Evolutionary conservation across 441 rosid genomes (phyloP).

Genomic region (Populus hybrid): DNA sequence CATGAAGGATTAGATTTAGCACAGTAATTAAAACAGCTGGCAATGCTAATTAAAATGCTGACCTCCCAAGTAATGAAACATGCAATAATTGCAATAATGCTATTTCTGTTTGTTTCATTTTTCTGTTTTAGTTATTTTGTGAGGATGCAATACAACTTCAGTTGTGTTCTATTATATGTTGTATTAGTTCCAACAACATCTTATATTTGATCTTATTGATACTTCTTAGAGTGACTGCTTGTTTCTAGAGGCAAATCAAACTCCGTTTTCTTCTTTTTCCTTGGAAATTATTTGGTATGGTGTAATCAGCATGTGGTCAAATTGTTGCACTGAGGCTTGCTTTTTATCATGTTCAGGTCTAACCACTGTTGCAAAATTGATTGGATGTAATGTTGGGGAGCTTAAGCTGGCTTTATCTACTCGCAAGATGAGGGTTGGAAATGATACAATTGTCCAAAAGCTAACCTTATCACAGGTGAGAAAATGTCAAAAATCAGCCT

Average conservation of each 20-base stretch:
- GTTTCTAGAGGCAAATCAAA: background rate
- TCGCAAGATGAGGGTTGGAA: constrained; percentile 96
- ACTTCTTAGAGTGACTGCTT: background rate
- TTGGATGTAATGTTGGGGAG: constrained; percentile 68
- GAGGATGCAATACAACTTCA: background rate
- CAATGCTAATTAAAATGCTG: background rate
- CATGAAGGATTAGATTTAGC: background rate
- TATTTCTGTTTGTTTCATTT: background rate
- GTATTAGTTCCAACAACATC: background rate
- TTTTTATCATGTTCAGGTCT: constrained; percentile 54
- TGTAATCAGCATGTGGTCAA: background rate
- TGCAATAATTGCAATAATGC: background rate
- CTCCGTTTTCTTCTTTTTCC: background rate
- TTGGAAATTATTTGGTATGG: background rate
- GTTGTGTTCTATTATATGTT: background rate
- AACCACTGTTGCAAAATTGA: constrained; percentile 68
- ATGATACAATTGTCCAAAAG: constrained; percentile 85
- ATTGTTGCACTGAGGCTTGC: constrained; percentile 6
- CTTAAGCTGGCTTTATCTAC: constrained; percentile 81
- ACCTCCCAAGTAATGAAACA: background rate
- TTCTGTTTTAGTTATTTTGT: background rate
- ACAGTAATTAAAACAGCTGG: background rate
- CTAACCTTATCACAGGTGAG: constrained; percentile 86
- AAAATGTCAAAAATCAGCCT: background rate
- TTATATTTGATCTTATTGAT: background rate